Base-by-base conservation (phyloP, 1,284 basidiomycete genomes). In the Macrocystidia cucumis region DNA sequence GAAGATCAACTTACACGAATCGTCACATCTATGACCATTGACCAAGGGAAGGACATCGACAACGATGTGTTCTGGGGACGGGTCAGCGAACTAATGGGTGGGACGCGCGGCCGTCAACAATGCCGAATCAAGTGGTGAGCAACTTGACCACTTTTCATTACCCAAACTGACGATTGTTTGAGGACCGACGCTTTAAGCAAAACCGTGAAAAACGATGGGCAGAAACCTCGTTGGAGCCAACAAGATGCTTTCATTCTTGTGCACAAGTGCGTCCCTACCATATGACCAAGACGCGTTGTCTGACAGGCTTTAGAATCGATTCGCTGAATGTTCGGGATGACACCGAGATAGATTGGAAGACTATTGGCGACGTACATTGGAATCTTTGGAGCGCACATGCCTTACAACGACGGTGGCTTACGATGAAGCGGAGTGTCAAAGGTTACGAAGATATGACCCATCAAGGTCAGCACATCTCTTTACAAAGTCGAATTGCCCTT, bases 281-380 rank as follows among this genome's bases (percentile, higher is more conserved):
- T 30, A 24, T 43, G n/a, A 34, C 20, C 21, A 27, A 29, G 25
- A 13, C 11, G 9, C 19, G 25, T n/a, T 35, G 28, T 16, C 31
- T 34, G 26, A 9, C 12, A 25, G 12, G 9, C n/a, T 24, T 6
- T 48, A 89, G 85, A 53, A 63, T 89, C 29, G 79, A 80, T 45
- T 76, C 81, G 0, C 55, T 87, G 32, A 70, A 78, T 39, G 78
- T 88, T 24, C 65, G 69, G 34, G 80, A 89, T 48, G 85, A 89
- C 46, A 81, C 72, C n/a, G 85, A 88, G 49, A 82, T 89, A 35
- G 79, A 86, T 47, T 89, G 86, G 85, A 87, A 85, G 52, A 67
- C 66, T 11, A 62, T 88, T 14, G 60, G 70, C 2, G 84, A 89
- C 52, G 52, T 73, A 16, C 67, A 78, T 39, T 88, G 85, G 85